Percentiles rank a stretch among this genome's conserved stretches.
These are phyloP conservation scores for Citrus cavaleriei DNA, from an alignment of 345 rosid species.

Conservation along the genomic window DNA sequence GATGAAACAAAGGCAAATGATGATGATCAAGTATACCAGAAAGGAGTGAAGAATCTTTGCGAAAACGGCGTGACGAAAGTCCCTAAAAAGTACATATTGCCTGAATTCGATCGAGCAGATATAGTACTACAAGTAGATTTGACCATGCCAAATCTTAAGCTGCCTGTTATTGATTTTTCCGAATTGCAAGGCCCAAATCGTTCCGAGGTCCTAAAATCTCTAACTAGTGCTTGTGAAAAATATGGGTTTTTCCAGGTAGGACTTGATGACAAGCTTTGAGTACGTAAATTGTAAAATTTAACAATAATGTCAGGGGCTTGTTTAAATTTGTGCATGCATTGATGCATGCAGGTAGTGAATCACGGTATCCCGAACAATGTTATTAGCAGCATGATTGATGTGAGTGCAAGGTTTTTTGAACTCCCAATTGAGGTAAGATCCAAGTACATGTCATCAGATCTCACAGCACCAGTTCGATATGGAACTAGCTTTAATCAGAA, in stretches of 20 bases:
- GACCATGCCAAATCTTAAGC: constrained; percentile 35
- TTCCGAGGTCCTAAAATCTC: constrained; percentile 39
- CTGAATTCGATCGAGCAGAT: constrained; percentile 51
- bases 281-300: neutral
- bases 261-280: neutral
- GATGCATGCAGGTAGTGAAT: constrained; percentile 57
- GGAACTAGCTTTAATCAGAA: constrained; percentile 93
- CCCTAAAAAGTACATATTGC: constrained; percentile 65
- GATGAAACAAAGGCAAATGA: constrained; percentile 23
- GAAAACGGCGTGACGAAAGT: constrained; percentile 53
- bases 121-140: neutral
- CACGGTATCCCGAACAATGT: constrained; percentile 62
- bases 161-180: constrained; percentile 73
- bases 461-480: constrained; percentile 65
- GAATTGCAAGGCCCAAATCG: constrained; percentile 60
- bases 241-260: constrained; percentile 83
- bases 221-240: constrained; percentile 59
- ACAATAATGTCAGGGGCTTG: too few species aligned
- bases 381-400: constrained; percentile 55
- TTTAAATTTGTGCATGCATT: neutral
- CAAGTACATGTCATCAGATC: constrained; percentile 72
- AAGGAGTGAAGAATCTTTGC: constrained; percentile 71
- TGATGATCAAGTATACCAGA: constrained; percentile 37
- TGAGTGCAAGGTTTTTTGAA: constrained; percentile 62
- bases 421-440: constrained; percentile 72